Evolutionary conservation across 2,329 filamentous ascomycete genomes (phyloP), one percentile per base, ranked within the genome.

Genomic region (Colletotrichum tropicicola): DNA sequence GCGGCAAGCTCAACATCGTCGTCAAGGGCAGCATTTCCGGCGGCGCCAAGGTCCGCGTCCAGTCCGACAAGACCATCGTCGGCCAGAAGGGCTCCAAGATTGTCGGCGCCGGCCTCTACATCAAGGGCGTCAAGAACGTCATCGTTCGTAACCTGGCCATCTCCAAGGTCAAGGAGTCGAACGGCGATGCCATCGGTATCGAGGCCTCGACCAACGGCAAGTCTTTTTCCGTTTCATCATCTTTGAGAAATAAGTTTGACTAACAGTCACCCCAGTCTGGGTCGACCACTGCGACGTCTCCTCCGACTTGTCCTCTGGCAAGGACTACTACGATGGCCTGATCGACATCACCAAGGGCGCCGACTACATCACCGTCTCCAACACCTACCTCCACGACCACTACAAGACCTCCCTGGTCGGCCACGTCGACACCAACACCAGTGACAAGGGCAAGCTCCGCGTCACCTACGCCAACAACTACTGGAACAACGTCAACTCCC

Each of bases 281-380:
- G 78, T 92, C 53, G 89, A 92, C 77, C 89, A 91, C 79, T 82
- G 83, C 73, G 89, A 92, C 68, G 80, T 92, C n/a, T 88, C 84
- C 5, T 87, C 86, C 15, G 84, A 91, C 76, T 71, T 74, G 32
- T 79, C 82, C 70, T 80, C 86, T 72, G 87, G 83, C 78, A 92
- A 92, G 79, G 89, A 92, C 79, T 89, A 86, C 79, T 91, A 90
- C 72, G 90, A 92, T 62, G 89, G 89, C 28, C 83, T 91, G 1
- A 77, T 89, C 48, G 90, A 92, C 68, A 78, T 84, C 52, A 90
- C 85, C 51, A 89, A 91, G 76, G 89, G 80, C 41, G 79, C 83
- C 6, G 88, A 92, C 79, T 91, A 78, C 70, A 74, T 90, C 64
- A 90, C 84, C 60, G 72, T 86, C 63, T 77, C 73, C 61, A 80